Base-by-base conservation (phyloP, 2,329 filamentous ascomycete species). In the Pestalotiopsis sp. region DNA sequence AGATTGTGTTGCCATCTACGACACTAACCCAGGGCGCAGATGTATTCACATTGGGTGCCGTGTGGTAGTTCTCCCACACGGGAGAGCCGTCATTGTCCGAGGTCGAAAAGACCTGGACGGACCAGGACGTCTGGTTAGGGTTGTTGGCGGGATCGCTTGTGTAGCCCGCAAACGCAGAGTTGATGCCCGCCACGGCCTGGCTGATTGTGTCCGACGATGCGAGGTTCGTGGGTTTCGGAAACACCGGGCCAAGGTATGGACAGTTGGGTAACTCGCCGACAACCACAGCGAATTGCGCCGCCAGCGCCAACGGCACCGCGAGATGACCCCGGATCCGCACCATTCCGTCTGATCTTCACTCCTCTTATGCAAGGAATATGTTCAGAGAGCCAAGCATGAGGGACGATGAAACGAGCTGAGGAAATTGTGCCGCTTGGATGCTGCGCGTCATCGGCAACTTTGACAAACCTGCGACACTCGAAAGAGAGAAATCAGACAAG, bases 61-160 rank as follows among this genome's bases (percentile, higher is more conserved):
- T 77, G 41, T 78, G 76, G 66, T 78, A 74, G 65, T 78, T 73
- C 20, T 73, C 74, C 75, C 75, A 78, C 11, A 78, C 38, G 14
- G 75, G 70, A 31, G 72, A 66, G 11, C 73, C 74, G 25, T 71
- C 71, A 6, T 74, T 73, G 38, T 73, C 71, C 2, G 74, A 73
- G 4, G 73, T 71, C 11, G 74, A 74, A 69, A 77, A 77, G 4
- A 80, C 71, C 66, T 80, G 76, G 36, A 80, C 74, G 57, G 78
- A 78, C 75, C 78, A 80, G 60, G 77, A 79, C 9, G 78, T 80
- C n/a, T 69, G 72, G 66, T 79, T 76, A 7, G 78, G 75, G 25
- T 76, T 74, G 9, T 72, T 72, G 0, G 67, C 71, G 45, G 76
- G 70, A 62, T 77, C 74, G 4, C 59, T 58, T 20, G 77, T 77